A percentile compares a stretch with the other conserved stretches of the same genome.
Evolutionary conservation across 2,329 filamentous ascomycete genomes (phyloP).

Genomic region (Penicillium sp.): DNA sequence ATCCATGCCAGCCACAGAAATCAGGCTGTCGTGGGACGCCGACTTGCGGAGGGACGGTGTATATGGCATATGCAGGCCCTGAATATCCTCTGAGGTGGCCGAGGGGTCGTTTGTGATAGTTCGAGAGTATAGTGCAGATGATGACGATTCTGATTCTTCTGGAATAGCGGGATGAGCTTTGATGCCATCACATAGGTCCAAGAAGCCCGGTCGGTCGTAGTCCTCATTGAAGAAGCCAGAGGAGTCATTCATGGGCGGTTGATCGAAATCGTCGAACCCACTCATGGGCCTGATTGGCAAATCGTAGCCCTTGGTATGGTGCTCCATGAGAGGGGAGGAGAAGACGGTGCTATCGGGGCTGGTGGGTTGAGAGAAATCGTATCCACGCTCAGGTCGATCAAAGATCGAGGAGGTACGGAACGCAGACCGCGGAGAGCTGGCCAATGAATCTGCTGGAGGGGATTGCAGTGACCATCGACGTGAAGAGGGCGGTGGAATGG

Average conservation of each 20-base stretch:
- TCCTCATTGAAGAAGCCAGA: slow-evolving; percentile 20
- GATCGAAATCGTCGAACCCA: slow-evolving; percentile 16
- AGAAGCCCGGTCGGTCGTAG: slow-evolving; percentile 11
- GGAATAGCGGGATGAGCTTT: slow-evolving; percentile 37
- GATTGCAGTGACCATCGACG: slow-evolving; percentile 40
- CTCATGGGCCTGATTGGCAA: slow-evolving; percentile 49
- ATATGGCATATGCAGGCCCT: slow-evolving; percentile 25
- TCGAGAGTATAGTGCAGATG: slow-evolving; percentile 16
- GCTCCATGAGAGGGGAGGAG: slow-evolving; percentile 65
- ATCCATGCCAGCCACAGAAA: slow-evolving; percentile 84
- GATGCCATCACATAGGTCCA: slow-evolving; percentile 17
- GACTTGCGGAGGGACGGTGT: slow-evolving; percentile 60
- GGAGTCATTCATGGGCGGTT: slow-evolving; percentile 7
- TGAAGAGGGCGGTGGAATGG: slow-evolving; percentile 50
- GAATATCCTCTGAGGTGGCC: slow-evolving; percentile 24
- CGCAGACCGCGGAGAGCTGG: slow-evolving; percentile 78
- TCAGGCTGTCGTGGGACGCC: slow-evolving; percentile 81
- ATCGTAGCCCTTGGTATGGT: slow-evolving; percentile 62
- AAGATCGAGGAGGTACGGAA: slow-evolving; percentile 74
- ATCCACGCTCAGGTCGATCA: slow-evolving; percentile 66
- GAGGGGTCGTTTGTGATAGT: slow-evolving; percentile 13
- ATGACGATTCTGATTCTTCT: slow-evolving; percentile 40
- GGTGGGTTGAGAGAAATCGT: slow-evolving; percentile 70
- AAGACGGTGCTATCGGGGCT: slow-evolving; percentile 76
- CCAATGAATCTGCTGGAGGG: slow-evolving; percentile 62